A percentile compares a stretch with the other conserved stretches of the same genome.
phyloP scores from a whole-genome alignment of 2,329 filamentous ascomycete species.

The Scytalidium lignicola region DNA sequence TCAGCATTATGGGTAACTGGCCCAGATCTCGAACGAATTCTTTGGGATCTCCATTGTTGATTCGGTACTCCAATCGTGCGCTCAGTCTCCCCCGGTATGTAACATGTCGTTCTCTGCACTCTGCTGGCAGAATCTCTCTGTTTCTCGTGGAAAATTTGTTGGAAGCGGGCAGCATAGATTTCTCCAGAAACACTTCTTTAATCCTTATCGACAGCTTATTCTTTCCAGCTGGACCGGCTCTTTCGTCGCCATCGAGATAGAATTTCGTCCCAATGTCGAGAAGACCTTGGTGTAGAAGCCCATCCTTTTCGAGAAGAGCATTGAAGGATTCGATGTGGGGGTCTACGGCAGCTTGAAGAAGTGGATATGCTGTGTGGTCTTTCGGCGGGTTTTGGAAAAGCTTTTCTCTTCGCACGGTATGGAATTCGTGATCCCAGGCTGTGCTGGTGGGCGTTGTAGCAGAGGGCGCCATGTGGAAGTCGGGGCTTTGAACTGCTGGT shows the following conservation, averaged over 20 bases:
- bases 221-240: conserved; percentile 50
- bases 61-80: conserved; percentile 74
- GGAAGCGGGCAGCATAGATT: conserved; percentile 68
- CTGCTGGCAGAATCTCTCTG: conserved; percentile 82
- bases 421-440: conserved; percentile 79
- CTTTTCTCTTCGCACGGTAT: conserved; percentile 78
- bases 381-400: conserved; percentile 86
- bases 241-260: conserved; percentile 77
- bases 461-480: conserved; percentile 11
- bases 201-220: conserved; percentile 77
- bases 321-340: conserved; percentile 98
- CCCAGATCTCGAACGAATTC: conserved; percentile 83
- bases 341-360: conserved; percentile 76
- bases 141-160: conserved; percentile 79
- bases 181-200: conserved; percentile 77
- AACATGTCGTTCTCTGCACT: conserved; percentile 89
- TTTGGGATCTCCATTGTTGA: conserved; percentile 82
- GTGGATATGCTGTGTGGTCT: conserved; percentile 83
- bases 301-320: conserved; percentile 71
- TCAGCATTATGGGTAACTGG: conserved; percentile 87
- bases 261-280: conserved; percentile 86
- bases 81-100: conserved; percentile 86
- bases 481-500: no score
- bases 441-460: conserved; percentile 46
- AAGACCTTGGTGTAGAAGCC: conserved; percentile 68